Conservation (phyloP, 2,329 filamentous ascomycete species). For the Hymenoscyphus albidus region DNA sequence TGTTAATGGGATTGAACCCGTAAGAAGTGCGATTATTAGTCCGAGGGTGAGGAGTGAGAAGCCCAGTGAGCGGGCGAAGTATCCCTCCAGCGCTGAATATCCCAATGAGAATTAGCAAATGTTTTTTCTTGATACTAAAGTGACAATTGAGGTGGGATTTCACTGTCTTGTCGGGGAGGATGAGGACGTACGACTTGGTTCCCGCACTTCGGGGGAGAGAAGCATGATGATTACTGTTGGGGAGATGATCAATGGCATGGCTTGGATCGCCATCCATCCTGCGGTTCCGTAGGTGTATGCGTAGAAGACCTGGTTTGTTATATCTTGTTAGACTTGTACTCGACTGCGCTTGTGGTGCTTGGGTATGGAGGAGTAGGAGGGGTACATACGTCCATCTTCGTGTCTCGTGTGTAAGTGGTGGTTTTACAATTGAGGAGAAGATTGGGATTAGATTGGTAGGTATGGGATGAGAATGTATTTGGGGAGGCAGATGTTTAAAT, state of each 20-base stretch:
- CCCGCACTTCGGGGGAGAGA: constrained; percentile 53
- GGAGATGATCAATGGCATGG: constrained; percentile 49
- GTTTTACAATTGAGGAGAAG: background rate
- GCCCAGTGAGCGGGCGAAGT: constrained; percentile 59
- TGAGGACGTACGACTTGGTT: constrained; percentile 45
- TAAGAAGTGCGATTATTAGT: constrained; percentile 55
- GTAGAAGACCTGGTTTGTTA: constrained; percentile 42
- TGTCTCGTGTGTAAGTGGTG: background rate
- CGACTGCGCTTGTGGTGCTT: background rate
- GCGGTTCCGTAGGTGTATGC: constrained; percentile 50
- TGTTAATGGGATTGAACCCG: constrained; percentile 57
- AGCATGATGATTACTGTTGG: constrained; percentile 60
- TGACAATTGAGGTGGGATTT: too few species aligned
- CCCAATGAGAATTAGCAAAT: too few species aligned
- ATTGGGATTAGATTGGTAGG: background rate
- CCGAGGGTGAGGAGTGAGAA: constrained; percentile 55
- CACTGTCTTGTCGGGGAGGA: too few species aligned
- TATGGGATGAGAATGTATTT: background rate
- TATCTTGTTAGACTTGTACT: constrained; percentile 4
- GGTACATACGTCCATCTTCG: constrained; percentile 21
- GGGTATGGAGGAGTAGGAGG: background rate
- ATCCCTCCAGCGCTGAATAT: constrained; percentile 54
- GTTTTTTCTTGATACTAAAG: too few species aligned
- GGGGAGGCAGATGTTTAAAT: background rate
- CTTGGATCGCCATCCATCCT: constrained; percentile 46